Conservation (phyloP, 2,329 filamentous ascomycete species). For the Cladosporium cucumerinum region DNA sequence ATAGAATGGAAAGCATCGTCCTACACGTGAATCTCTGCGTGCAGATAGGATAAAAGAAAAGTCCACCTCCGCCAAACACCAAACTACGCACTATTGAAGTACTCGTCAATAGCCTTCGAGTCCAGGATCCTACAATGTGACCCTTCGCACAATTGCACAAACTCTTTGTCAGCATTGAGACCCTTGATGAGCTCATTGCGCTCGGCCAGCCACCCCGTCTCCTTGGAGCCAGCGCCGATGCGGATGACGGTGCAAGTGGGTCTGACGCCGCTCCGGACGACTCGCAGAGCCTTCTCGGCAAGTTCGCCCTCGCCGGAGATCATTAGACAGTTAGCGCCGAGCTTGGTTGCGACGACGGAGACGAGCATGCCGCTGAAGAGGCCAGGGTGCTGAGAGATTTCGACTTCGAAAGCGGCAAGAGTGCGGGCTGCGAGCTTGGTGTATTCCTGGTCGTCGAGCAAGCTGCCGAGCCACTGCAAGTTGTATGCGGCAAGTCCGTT, state of each 20-base stretch:
- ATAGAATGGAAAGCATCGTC: not conserved
- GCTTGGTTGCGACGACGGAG: constrained; percentile 67
- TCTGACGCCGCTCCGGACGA: constrained; percentile 38
- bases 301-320: constrained; percentile 49
- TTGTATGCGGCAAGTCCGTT: constrained; percentile 87
- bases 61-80: not conserved
- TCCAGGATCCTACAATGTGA: constrained; percentile 34
- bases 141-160: constrained; percentile 48
- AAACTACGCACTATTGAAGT: constrained; percentile 20
- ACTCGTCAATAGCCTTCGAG: constrained; percentile 24
- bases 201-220: constrained; percentile 48
- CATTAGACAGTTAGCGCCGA: constrained; percentile 64
- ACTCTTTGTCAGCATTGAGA: constrained; percentile 40
- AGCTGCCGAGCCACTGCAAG: constrained; percentile 71
- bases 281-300: constrained; percentile 41
- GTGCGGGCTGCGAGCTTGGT: constrained; percentile 66
- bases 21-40: not conserved
- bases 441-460: constrained; percentile 66
- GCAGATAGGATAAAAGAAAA: not conserved
- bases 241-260: constrained; percentile 38
- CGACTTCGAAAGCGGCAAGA: constrained; percentile 80
- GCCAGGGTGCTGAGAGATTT: constrained; percentile 90
- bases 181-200: constrained; percentile 48
- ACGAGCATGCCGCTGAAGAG: constrained; percentile 79
- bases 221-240: constrained; percentile 35